These are phyloP conservation scores for Allium sativum DNA, from an alignment of 106 monocot genomes.

Conservation along the genomic window DNA sequence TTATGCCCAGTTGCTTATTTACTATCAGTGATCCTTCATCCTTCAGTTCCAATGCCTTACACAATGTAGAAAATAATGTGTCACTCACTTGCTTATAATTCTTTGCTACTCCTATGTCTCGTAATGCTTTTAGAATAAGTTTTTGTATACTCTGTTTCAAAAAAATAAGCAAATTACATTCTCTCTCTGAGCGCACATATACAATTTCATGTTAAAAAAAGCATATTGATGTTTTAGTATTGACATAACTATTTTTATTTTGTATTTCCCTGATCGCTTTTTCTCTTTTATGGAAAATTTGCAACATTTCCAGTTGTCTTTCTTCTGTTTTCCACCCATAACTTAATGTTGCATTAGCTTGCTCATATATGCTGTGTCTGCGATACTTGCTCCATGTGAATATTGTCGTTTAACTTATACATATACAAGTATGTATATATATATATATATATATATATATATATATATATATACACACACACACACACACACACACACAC, in stretches of 20 bases:
- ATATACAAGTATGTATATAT: background rate
- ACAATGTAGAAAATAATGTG: no score
- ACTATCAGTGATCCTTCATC: no score
- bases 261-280: background rate
- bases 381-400: background rate
- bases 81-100: no score
- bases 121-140: conserved; percentile 1
- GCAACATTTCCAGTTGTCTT: background rate
- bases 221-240: no score
- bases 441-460: background rate
- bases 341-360: background rate
- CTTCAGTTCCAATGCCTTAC: no score
- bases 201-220: no score
- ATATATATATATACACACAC: background rate
- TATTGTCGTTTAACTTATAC: background rate
- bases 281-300: background rate
- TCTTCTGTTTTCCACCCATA: conserved; percentile 2
- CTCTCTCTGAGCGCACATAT: no score
- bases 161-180: background rate
- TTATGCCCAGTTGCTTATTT: no score
- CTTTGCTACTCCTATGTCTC: conserved; percentile 34
- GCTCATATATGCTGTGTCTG: background rate
- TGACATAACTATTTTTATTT: no score
- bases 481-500: background rate
- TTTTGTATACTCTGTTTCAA: no score